phyloP scores from a whole-genome alignment of 192 early-diverging fungal species.

The Haplosporangium gracile region DNA sequence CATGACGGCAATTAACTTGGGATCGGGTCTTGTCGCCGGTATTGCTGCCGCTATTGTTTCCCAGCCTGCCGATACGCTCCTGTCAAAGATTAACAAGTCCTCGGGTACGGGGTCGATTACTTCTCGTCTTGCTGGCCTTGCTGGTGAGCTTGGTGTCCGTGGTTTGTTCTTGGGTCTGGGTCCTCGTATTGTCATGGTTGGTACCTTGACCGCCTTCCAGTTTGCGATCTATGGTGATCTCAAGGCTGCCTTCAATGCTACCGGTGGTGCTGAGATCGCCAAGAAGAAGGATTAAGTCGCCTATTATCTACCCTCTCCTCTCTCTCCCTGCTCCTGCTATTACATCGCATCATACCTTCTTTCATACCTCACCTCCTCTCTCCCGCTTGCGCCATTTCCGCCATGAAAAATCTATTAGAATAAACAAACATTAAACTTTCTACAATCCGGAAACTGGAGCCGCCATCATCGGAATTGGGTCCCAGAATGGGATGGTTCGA shows the following conservation, averaged over 20 bases:
- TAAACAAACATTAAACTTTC: no score
- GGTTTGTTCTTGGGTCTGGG: conserved; percentile 71
- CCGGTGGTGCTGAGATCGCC: conserved; percentile 62
- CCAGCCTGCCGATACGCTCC: conserved; percentile 74
- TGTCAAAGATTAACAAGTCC: conserved; percentile 78
- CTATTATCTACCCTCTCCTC: no score
- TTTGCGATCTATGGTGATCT: conserved; percentile 74
- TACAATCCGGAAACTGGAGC: no score
- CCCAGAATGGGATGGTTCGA: no score
- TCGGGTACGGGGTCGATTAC: conserved; percentile 69
- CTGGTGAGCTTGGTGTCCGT: conserved; percentile 61
- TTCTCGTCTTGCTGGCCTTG: conserved; percentile 60
- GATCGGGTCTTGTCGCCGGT: conserved; percentile 72
- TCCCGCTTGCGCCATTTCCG: no score
- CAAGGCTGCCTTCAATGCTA: conserved; percentile 66
- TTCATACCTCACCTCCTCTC: no score
- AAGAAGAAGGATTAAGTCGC: no score
- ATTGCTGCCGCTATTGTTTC: conserved; percentile 73
- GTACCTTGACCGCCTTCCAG: conserved; percentile 69
- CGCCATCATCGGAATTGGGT: no score
- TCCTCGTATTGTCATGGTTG: conserved; percentile 74
- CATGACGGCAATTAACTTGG: conserved; percentile 66
- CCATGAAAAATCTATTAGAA: no score
- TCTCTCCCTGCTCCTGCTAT: no score
- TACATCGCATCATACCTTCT: no score